Conservation (phyloP, 2,329 filamentous ascomycete genomes). For the Sphaerulina vaccinii region DNA sequence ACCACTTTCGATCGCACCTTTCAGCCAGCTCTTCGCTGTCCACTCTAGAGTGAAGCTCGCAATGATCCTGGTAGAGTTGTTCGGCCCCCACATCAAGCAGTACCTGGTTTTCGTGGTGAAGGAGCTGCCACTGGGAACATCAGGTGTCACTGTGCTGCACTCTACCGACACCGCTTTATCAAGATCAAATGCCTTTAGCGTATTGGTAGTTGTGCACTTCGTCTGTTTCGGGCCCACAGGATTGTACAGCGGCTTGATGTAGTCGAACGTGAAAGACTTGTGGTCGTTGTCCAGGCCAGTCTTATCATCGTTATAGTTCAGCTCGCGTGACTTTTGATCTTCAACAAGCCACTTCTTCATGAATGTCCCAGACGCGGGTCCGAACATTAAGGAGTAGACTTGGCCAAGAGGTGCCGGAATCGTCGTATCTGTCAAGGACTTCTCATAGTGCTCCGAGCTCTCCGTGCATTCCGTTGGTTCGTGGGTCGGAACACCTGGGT, state of each 20-base stretch:
- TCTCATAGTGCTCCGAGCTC: constrained; percentile 75
- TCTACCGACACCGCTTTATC: constrained; percentile 84
- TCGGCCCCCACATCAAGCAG: constrained; percentile 87
- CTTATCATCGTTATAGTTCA: constrained; percentile 79
- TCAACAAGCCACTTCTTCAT: constrained; percentile 82
- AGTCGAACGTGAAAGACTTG: constrained; percentile 72
- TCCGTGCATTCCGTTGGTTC: constrained; percentile 84
- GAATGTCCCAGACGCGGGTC: constrained; percentile 72
- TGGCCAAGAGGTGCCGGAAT: constrained; percentile 88
- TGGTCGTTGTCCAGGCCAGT: constrained; percentile 70
- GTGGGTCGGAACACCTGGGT: constrained; percentile 81
- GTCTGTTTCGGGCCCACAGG: constrained; percentile 90
- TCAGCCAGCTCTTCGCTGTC: constrained; percentile 97
- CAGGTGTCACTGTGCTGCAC: constrained; percentile 82
- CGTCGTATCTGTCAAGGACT: constrained; percentile 77
- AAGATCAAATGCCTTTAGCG: constrained; percentile 77
- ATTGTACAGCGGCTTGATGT: constrained; percentile 84
- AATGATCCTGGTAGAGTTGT: constrained; percentile 78
- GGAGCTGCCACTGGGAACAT: constrained; percentile 89
- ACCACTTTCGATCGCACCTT: constrained; percentile 93
- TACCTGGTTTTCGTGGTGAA: constrained; percentile 93
- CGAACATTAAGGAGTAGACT: constrained; percentile 85
- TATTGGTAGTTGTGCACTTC: constrained; percentile 86
- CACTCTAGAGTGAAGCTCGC: constrained; percentile 92
- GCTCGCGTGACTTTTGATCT: constrained; percentile 85